Percentiles rank a stretch among this genome's conserved stretches.
Evolutionary conservation across 805 yeast genomes (phyloP).

Genomic region (Zygoascus flipseniorum): DNA sequence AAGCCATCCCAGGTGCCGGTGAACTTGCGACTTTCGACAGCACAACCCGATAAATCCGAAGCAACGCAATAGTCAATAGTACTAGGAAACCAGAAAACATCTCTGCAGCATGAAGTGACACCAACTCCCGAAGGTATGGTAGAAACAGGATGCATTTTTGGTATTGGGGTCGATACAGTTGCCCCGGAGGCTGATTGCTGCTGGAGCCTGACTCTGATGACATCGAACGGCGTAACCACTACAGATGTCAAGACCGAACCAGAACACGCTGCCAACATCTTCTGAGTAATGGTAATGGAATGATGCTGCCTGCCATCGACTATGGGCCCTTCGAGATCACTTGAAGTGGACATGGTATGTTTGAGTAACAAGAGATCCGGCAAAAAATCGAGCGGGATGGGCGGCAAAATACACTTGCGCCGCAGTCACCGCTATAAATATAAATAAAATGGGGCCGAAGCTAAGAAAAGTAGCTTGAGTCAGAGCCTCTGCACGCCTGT

Average conservation of each 20-base stretch:
- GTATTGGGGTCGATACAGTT: not conserved
- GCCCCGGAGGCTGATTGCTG: slow-evolving; percentile 23
- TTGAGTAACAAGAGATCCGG: too few species aligned
- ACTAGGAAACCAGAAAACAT: slow-evolving; percentile 32
- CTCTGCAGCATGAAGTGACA: slow-evolving; percentile 32
- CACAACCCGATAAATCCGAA: slow-evolving; percentile 29
- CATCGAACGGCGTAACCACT: slow-evolving; percentile 37
- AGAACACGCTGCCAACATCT: slow-evolving; percentile 33
- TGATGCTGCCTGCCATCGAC: not conserved
- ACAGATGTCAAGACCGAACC: slow-evolving; percentile 35
- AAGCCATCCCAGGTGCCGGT: slow-evolving; percentile 74
- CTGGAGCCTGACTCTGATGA: slow-evolving; percentile 36
- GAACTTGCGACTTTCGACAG: slow-evolving; percentile 33
- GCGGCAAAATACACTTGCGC: too few species aligned
- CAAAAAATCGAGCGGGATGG: too few species aligned
- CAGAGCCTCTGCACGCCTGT: too few species aligned
- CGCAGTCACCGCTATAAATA: too few species aligned
- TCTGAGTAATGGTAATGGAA: slow-evolving; percentile 15
- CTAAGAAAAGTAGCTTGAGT: too few species aligned
- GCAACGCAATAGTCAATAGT: slow-evolving; percentile 31
- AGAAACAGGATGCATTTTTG: slow-evolving; percentile 16
- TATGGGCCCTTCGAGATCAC: not conserved
- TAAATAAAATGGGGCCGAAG: too few species aligned
- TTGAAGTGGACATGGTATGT: not conserved
- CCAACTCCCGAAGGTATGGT: slow-evolving; percentile 27